These are phyloP conservation scores for Chrysosporium keratinophilum DNA, from an alignment of 2,329 filamentous ascomycete genomes.

Conservation along the genomic window DNA sequence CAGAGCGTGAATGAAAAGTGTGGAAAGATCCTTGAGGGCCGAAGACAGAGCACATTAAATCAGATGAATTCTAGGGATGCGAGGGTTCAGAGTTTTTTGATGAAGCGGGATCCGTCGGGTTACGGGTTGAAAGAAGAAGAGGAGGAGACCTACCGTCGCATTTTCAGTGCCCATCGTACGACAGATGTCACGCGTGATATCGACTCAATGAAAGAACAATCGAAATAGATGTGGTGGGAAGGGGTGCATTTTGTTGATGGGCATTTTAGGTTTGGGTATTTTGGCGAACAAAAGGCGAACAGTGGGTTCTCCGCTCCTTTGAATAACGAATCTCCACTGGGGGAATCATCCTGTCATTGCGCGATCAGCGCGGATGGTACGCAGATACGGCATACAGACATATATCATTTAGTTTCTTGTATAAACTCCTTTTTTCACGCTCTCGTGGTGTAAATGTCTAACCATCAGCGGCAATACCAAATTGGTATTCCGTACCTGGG, in stretches of 20 bases:
- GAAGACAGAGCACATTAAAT: conserved; percentile 43
- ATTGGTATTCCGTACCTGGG: too few relatives aligned
- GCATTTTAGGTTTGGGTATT: not conserved
- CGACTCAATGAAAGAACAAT: not conserved
- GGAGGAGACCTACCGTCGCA: conserved; percentile 31
- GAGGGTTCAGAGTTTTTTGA: conserved; percentile 67
- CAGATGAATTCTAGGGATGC: conserved; percentile 44
- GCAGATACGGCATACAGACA: too few relatives aligned
- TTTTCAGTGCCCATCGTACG: conserved; percentile 21
- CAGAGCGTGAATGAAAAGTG: conserved; percentile 57
- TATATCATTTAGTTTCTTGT: too few relatives aligned
- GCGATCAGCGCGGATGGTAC: too few relatives aligned
- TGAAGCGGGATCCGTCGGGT: conserved; percentile 54
- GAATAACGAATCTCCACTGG: not conserved
- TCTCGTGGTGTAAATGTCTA: too few relatives aligned
- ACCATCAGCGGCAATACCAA: too few relatives aligned
- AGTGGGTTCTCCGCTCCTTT: conserved; percentile 4
- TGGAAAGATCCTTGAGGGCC: conserved; percentile 45
- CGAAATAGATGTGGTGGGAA: not conserved
- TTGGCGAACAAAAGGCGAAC: conserved; percentile 2
- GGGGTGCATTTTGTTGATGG: not conserved
- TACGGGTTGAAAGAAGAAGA: conserved; percentile 38
- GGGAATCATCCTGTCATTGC: not conserved
- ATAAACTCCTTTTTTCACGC: too few relatives aligned
- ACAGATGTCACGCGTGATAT: conserved; percentile 6